Evolutionary conservation across 1,139 yeast genomes (phyloP), one percentile per base, ranked within the genome.

Genomic region (Candida sanyaensis): DNA sequence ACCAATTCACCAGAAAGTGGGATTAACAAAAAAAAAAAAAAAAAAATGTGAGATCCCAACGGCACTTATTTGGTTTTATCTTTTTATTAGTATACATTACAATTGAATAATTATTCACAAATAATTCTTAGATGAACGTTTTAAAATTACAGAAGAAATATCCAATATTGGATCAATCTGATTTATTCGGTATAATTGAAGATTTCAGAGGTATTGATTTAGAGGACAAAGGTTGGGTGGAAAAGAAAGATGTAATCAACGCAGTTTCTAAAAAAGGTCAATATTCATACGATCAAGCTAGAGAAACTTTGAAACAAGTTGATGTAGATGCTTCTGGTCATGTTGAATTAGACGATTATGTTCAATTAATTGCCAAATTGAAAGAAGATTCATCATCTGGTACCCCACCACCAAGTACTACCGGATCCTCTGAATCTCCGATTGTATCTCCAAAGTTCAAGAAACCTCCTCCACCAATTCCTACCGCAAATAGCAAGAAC

Each of bases 311-410:
- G 64, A 93, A 92, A 63, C 81, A 78, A 41, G 97, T 91, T 44
- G 87, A 88, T 58, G 96, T 93, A 38, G 99, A 93, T 69, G 96
- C 99, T 7, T 87, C 96, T 9, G 99, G 99, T 17, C 91, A 89
- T 61, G 97, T 93, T 47, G 99, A 95, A 66, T 74, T 93, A 62
- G 99, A 95, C 51, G 99, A 93, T 65, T 95, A 84, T 63, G 97
- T 93, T 37, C 97, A 90, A 64, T 80, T 93, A 61, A 77, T 84
- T 51, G 86, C 92, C 11, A 86, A 85, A 57, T 71, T 87, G 55
- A 84, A 83, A 60, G 88, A 83, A 60, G 49, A 41, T 6, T 41
- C 50, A 1, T 68, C 64, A 10, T 43, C 64, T 36, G 53, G 62
- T 23, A 62, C 65, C 21, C 47, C 58, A n/a, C 52, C 57, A 2